These are phyloP conservation scores for Geotrichum fermentans DNA, from an alignment of 1,139 yeast genomes.

Conservation along the genomic window DNA sequence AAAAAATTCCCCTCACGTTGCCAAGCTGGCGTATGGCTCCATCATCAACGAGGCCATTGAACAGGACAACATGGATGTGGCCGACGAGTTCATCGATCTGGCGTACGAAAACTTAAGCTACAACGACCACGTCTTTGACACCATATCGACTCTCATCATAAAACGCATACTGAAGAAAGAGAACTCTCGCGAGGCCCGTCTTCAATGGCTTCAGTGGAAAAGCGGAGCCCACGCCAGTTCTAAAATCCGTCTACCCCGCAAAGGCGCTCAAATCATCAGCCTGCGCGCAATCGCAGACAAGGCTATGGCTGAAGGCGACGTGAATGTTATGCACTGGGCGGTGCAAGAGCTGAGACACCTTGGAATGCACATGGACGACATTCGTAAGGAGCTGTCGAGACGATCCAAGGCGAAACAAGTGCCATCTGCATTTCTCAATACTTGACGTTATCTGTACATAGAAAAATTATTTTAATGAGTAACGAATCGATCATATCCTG, in stretches of 20 bases:
- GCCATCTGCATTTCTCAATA: constrained; percentile 2
- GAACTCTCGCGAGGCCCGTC: constrained; percentile 17
- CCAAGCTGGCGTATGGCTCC: constrained; percentile 16
- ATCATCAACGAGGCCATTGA: constrained; percentile 22
- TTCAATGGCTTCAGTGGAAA: constrained; percentile 21
- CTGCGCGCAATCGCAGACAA: constrained; percentile 18
- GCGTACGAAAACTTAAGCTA: constrained; percentile 10
- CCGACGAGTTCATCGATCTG: constrained; percentile 20
- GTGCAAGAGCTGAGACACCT: constrained; percentile 16
- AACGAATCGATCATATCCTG: not conserved
- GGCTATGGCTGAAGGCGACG: constrained; percentile 18
- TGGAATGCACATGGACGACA: constrained; percentile 20
- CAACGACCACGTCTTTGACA: constrained; percentile 11
- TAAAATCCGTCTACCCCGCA: constrained; percentile 10
- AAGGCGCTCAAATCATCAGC: constrained; percentile 6
- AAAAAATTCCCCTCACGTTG: constrained; percentile 18
- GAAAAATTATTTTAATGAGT: not conserved
- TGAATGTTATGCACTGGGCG: constrained; percentile 17
- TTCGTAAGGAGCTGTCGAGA: constrained; percentile 15
- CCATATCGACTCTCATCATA: constrained; percentile 14
- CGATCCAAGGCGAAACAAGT: constrained; percentile 1
- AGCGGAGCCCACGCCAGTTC: constrained; percentile 6
- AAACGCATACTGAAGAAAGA: constrained; percentile 11
- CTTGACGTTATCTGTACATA: constrained; percentile 2
- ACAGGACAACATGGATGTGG: constrained; percentile 12